Evolutionary conservation across 495 filamentous ascomycete genomes (phyloP).

Genomic region (Saxophila tyrrhenica): DNA sequence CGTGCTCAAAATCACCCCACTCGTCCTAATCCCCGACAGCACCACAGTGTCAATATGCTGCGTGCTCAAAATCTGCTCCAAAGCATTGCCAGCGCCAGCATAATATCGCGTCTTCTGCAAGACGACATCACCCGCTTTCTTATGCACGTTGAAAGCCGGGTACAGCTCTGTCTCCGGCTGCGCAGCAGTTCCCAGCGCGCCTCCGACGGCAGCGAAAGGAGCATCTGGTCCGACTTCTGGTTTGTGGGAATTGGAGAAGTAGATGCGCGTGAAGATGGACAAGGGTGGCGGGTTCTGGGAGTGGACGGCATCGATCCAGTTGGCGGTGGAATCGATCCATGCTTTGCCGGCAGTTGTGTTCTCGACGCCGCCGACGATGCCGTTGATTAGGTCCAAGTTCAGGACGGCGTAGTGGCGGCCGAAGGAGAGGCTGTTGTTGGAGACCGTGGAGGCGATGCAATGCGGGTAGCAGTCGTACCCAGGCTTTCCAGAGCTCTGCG

Average conservation of each 20-base stretch:
- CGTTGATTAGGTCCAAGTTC: slow-evolving; percentile 37
- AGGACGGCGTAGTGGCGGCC: slow-evolving; percentile 33
- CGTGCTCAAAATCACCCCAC: slow-evolving; percentile 36
- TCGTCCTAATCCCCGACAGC: slow-evolving; percentile 33
- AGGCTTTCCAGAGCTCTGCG: not conserved
- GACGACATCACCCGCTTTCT: slow-evolving; percentile 27
- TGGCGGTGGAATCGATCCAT: slow-evolving; percentile 22
- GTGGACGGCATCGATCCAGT: slow-evolving; percentile 36
- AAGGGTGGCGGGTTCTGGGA: slow-evolving; percentile 25
- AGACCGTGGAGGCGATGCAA: slow-evolving; percentile 13
- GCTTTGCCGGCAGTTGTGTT: slow-evolving; percentile 25
- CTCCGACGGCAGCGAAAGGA: slow-evolving; percentile 26
- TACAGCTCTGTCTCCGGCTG: slow-evolving; percentile 26
- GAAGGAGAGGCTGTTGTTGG: slow-evolving; percentile 22
- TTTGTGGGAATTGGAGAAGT: slow-evolving; percentile 24
- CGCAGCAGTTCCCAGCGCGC: slow-evolving; percentile 18
- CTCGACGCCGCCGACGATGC: slow-evolving; percentile 27
- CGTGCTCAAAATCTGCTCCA: slow-evolving; percentile 36
- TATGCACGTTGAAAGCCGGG: slow-evolving; percentile 21
- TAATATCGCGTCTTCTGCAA: slow-evolving; percentile 36
- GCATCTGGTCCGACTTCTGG: slow-evolving; percentile 27
- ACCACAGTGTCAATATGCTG: slow-evolving; percentile 35
- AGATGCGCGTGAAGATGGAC: slow-evolving; percentile 34
- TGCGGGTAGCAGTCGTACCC: slow-evolving; percentile 7
- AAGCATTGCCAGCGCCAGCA: slow-evolving; percentile 30